Evolutionary conservation across 2,329 filamentous ascomycete species (phyloP), one percentile per base, ranked within the genome.

Genomic region (Diaporthe vexans): DNA sequence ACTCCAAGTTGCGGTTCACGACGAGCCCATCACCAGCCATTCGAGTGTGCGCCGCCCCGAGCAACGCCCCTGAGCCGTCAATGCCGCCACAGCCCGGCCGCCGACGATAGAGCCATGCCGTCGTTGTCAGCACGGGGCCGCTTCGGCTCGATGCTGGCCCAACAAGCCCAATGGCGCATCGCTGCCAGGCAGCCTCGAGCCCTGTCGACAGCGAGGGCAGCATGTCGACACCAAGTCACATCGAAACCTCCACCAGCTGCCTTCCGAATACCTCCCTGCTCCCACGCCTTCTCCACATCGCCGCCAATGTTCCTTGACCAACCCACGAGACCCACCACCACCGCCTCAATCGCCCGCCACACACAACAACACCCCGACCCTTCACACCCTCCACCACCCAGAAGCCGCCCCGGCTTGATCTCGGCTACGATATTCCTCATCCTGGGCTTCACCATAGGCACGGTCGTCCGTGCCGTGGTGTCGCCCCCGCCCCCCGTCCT

Each of bases 401-500:
- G 74, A 51, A 76, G 76, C 52, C 75, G 74, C 17, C 77, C 79
- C 26, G 77, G 78, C 58, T 52, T 81, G 76, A 72, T 80, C 77
- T 80, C 80, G 73, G 78, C 78, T 56, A 76, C 80, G 19, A 11
- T 84, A 56, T 86, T 85, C 78, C 79, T 88, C 70, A 63, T 84
- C 73, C 46, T 86, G 56, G 88, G 88, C 75, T 71, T 81, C 24
- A 74, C 79, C 35, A 76, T 79, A 67, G 88, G 87, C 76, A 82
- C 82, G 69, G 77, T 83, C 59, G 76, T 84, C 63, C 80, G 82
- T 17, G 76, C 85, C n/a, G 79, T 85, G 56, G 77, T 89, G 71
- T 79, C 82, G 2, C 88, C 88, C 0, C 85, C 86, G 1, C 76
- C 83, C 4, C 83, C 85, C 1, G 85, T 85, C 0, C 72, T 76